Evolutionary conservation across 768 basidiomycete genomes (phyloP).

Genomic region (Crepidotus variabilis): DNA sequence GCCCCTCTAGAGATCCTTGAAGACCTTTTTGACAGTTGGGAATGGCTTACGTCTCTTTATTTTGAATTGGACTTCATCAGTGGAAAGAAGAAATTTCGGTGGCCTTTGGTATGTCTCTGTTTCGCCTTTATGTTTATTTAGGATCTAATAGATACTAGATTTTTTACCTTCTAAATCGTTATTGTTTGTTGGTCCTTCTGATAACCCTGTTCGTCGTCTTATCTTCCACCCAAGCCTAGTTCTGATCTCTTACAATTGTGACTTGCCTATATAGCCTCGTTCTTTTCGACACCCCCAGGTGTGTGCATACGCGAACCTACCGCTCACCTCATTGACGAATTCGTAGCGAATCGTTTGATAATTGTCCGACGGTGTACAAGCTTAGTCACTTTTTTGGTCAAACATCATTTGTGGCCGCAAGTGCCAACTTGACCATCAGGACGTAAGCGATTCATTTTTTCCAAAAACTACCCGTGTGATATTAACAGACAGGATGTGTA

Average conservation of each 20-base stretch:
- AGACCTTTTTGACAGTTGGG: background rate
- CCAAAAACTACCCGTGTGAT: slow-evolving; percentile 8
- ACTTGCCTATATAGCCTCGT: no score
- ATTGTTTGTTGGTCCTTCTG: background rate
- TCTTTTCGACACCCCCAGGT: no score
- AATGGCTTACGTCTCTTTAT: background rate
- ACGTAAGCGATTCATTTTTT: slow-evolving; percentile 40
- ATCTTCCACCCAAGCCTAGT: background rate
- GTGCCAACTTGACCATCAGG: slow-evolving; percentile 64
- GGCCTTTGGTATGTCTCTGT: slow-evolving; percentile 1
- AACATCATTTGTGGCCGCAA: slow-evolving; percentile 63
- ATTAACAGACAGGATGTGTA: slow-evolving; percentile 17
- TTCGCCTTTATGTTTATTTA: background rate
- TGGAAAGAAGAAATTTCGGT: background rate
- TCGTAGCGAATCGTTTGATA: background rate
- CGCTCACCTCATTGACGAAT: background rate
- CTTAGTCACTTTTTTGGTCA: slow-evolving; percentile 49
- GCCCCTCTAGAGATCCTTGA: background rate
- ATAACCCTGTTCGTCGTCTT: background rate
- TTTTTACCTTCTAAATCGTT: background rate
- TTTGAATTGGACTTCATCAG: slow-evolving; percentile 4
- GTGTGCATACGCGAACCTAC: background rate
- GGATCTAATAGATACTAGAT: background rate
- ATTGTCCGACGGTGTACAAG: background rate
- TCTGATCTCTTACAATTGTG: no score